Evolutionary conservation across 306 rosid genomes (phyloP).

Genomic region (Dicorynia guianensis): DNA sequence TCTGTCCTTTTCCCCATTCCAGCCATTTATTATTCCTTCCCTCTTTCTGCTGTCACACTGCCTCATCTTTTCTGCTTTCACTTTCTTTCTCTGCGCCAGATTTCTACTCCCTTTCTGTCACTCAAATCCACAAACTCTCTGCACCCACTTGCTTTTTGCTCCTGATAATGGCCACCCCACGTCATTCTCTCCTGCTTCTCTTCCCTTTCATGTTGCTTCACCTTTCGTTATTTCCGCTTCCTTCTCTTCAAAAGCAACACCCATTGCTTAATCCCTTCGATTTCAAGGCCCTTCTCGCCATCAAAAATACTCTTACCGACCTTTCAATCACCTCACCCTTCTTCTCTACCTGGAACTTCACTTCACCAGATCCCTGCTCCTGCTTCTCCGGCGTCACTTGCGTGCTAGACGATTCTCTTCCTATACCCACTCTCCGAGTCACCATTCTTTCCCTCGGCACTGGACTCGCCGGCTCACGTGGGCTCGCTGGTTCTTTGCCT

Average conservation of each 20-base stretch:
- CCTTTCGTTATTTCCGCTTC: neutral
- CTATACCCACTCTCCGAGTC: slow-evolving; percentile 47
- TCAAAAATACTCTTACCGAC: slow-evolving; percentile 65
- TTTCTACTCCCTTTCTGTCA: neutral
- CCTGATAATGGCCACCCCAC: slow-evolving; percentile 32
- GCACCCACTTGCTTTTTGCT: neutral
- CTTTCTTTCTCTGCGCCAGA: neutral
- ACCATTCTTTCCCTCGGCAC: slow-evolving; percentile 68
- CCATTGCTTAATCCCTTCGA: slow-evolving; percentile 47
- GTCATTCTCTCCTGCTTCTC: neutral
- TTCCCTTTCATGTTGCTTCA: slow-evolving; percentile 9
- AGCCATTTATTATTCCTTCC: neutral
- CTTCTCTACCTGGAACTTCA: slow-evolving; percentile 84
- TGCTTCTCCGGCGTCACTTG: slow-evolving; percentile 77
- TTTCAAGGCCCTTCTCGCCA: slow-evolving; percentile 62
- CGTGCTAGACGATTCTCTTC: slow-evolving; percentile 25
- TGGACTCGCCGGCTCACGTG: slow-evolving; percentile 43
- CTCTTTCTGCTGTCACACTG: neutral
- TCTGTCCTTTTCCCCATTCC: slow-evolving; percentile 28
- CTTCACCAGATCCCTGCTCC: slow-evolving; percentile 75
- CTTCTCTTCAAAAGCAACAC: slow-evolving; percentile 30
- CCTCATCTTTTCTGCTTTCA: neutral
- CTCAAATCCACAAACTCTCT: neutral
- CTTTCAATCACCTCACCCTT: slow-evolving; percentile 46
- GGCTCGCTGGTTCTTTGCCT: slow-evolving; percentile 73